A percentile compares a stretch with the other conserved stretches of the same genome.
Conservation (phyloP, 768 basidiomycete species). For the Agaricus sinodeliciosus region DNA sequence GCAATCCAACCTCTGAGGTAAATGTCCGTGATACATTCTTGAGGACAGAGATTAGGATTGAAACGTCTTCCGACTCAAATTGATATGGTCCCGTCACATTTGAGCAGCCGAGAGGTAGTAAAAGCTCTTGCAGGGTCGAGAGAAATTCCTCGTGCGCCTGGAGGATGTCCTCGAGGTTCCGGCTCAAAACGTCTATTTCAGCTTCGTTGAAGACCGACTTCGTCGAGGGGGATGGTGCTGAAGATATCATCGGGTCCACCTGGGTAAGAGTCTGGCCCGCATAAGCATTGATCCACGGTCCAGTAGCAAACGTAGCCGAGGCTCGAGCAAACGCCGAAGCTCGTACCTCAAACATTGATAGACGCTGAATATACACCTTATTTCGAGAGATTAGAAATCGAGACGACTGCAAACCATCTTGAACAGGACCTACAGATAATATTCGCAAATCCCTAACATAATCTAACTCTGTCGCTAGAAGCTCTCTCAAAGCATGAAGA, state of each 20-base stretch:
- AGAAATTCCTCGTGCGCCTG: slow-evolving; percentile 63
- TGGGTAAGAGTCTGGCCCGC: slow-evolving; percentile 16
- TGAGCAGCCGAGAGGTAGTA: slow-evolving; percentile 46
- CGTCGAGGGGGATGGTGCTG: slow-evolving; percentile 22
- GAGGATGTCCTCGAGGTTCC: slow-evolving; percentile 66
- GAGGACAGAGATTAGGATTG: slow-evolving; percentile 38
- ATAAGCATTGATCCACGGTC: slow-evolving; percentile 40
- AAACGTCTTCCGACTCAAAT: slow-evolving; percentile 15
- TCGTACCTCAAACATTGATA: slow-evolving; percentile 42
- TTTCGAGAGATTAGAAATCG: slow-evolving; percentile 1
- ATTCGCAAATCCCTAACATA: slow-evolving; percentile 76
- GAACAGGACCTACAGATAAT: slow-evolving; percentile 54
- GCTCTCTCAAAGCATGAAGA: slow-evolving; percentile 77
- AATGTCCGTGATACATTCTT: slow-evolving; percentile 50
- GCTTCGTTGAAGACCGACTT: slow-evolving; percentile 43
- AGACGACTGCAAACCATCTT: neutral
- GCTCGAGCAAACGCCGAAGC: slow-evolving; percentile 34
- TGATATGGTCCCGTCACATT: slow-evolving; percentile 22
- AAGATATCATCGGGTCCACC: slow-evolving; percentile 13
- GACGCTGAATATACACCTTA: slow-evolving; percentile 60
- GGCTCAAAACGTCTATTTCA: slow-evolving; percentile 53
- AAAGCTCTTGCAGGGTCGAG: slow-evolving; percentile 40
- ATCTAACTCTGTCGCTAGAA: slow-evolving; percentile 77
- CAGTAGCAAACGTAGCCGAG: slow-evolving; percentile 35
- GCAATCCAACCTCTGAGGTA: slow-evolving; percentile 42